Base-by-base conservation (phyloP, 176 grass and related monocot species). In the Bonia amplexicaulis region DNA sequence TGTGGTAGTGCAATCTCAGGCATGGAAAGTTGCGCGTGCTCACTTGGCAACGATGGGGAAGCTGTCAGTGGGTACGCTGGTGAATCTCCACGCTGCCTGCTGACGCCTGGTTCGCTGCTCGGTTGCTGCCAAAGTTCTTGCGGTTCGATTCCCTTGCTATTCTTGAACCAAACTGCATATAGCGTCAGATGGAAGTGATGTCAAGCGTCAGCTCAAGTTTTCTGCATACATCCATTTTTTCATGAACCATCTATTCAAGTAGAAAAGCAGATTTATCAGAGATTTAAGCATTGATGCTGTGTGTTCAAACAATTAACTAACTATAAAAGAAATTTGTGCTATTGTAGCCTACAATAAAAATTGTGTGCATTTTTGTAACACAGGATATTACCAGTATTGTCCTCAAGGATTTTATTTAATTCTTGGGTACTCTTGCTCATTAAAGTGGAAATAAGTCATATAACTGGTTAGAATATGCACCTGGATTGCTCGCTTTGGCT, bases 401-500 rank as follows among this genome's bases (percentile, higher is more conserved):
- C 31, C 13, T 40, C 76, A 19, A 27, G 9, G 26, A 27, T 48
- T 33, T 59, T 19, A 2, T 47, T 58, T 59, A 40, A 59, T 47
- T 25, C 0, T 40, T 37, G 12, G 41, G 39, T 55, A 55, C 10
- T 83, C 31, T 78, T 39, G 22, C 41, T 67, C 17, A 27, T 20
- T 65, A 57, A 65, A 74, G 33, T 23, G 26, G 14, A 76, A 62
- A 16, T 23, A 37, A 37, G 35, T 37, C 35, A 37, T 37, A 37
- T 37, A 80, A 51, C 15, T 63, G 69, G 60, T 76, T 84, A 52
- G 40, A 87, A 83, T 85, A 29, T 55, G 61, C 70, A 99, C 96
- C 96, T 99, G 93, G 73, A 99, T 96, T 44, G 93, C 96, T 41
- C 96, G 88, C 82, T 99, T 96, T 74, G 96, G 96, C 81, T 92